Evolutionary conservation across 345 rosid species (phyloP).

Genomic region (Arabidopsis suecica): DNA sequence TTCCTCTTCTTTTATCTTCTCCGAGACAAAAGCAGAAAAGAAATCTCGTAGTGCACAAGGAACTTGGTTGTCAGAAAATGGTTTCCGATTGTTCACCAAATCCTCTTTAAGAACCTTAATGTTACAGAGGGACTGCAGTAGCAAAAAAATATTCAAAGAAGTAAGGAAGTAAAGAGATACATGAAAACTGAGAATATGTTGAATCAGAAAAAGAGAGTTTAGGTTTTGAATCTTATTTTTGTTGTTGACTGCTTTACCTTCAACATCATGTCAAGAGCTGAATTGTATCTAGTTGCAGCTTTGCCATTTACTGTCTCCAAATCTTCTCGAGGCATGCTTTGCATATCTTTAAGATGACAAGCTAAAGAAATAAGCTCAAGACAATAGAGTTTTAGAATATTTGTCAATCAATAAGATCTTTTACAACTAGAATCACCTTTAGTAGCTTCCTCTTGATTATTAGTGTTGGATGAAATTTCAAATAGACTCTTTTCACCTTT

Average conservation of each 20-base stretch:
- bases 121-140: slow-evolving; percentile 30
- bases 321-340: slow-evolving; percentile 5
- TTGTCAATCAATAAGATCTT: slow-evolving; percentile 16
- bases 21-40: slow-evolving; percentile 11
- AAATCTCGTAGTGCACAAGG: not conserved
- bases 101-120: slow-evolving; percentile 22
- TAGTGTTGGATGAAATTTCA: not conserved
- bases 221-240: not conserved
- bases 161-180: slow-evolving; percentile 3
- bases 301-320: slow-evolving; percentile 11
- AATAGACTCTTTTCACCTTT: no score
- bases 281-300: slow-evolving; percentile 10
- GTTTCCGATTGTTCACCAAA: not conserved
- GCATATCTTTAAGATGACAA: slow-evolving; percentile 8
- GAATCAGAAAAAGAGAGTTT: not conserved
- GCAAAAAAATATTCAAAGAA: not conserved
- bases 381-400: not conserved
- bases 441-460: slow-evolving; percentile 16
- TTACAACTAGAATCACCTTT: slow-evolving; percentile 2
- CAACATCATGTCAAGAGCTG: slow-evolving; percentile 27
- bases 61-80: not conserved
- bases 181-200: slow-evolving; percentile 1
- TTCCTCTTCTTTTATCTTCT: slow-evolving; percentile 5
- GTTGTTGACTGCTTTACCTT: slow-evolving; percentile 15
- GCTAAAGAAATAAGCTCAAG: not conserved